A percentile compares a stretch with the other conserved stretches of the same genome.
phyloP scores from a whole-genome alignment of 208 protist genomes.

The Borovskyia barvae region DNA sequence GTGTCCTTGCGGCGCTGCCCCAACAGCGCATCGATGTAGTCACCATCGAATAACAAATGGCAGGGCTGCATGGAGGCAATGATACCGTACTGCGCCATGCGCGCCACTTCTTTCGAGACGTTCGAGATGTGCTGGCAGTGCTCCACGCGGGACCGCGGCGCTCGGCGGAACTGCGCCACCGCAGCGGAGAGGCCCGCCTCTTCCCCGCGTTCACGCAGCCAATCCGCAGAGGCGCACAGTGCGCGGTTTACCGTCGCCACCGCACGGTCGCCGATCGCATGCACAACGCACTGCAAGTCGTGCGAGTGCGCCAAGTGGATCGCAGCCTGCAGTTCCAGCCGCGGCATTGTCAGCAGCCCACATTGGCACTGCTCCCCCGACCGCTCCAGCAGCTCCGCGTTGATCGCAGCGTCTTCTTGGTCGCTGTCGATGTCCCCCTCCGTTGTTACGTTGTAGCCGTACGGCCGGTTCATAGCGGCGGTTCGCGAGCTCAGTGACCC shows the following conservation, averaged over 20 bases:
- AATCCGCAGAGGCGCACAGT: slow-evolving; percentile 27
- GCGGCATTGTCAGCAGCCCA: slow-evolving; percentile 41
- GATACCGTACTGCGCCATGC: slow-evolving; percentile 43
- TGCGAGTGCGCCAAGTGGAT: slow-evolving; percentile 25
- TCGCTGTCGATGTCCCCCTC: slow-evolving; percentile 56
- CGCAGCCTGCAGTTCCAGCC: slow-evolving; percentile 25
- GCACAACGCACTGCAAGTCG: slow-evolving; percentile 43
- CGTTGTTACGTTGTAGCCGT: slow-evolving; percentile 29
- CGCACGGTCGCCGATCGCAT: slow-evolving; percentile 69
- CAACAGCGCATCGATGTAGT: slow-evolving; percentile 49
- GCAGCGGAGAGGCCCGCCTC: not conserved
- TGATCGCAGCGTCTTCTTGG: slow-evolving; percentile 32
- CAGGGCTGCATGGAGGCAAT: slow-evolving; percentile 78
- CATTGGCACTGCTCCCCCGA: slow-evolving; percentile 26
- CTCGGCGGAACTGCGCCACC: slow-evolving; percentile 22
- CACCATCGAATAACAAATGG: slow-evolving; percentile 56
- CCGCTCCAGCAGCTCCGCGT: slow-evolving; percentile 7
- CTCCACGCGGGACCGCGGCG: slow-evolving; percentile 58
- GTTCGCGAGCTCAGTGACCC: slow-evolving; percentile 63
- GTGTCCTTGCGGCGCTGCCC: slow-evolving; percentile 32
- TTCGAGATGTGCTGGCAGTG: slow-evolving; percentile 63
- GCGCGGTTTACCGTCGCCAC: slow-evolving; percentile 47
- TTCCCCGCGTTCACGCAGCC: slow-evolving; percentile 10
- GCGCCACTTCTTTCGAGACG: slow-evolving; percentile 34
- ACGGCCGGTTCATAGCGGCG: slow-evolving; percentile 55